These are phyloP conservation scores for Neofusicoccum sp. DNA, from an alignment of 2,329 filamentous ascomycete species.

Conservation along the genomic window DNA sequence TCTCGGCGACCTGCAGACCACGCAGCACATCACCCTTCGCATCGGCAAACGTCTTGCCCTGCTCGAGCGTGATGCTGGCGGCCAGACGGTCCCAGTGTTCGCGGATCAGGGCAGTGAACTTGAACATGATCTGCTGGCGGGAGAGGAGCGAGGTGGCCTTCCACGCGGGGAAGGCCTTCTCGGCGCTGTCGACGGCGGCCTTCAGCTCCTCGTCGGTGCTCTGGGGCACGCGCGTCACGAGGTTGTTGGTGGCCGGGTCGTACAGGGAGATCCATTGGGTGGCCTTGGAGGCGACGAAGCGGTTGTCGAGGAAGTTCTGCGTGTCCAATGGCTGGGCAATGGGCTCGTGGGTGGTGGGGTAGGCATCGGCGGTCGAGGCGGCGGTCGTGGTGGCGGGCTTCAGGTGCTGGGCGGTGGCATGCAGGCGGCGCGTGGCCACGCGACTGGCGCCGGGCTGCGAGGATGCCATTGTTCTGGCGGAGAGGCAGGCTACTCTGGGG, in stretches of 20 bases:
- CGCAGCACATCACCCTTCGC: constrained; percentile 80
- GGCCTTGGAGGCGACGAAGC: constrained; percentile 69
- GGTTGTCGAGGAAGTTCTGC: constrained; percentile 80
- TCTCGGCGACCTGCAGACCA: constrained; percentile 83
- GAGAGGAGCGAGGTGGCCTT: constrained; percentile 70
- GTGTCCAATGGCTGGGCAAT: constrained; percentile 70
- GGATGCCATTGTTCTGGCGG: constrained; percentile 43
- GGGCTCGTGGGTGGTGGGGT: constrained; percentile 72
- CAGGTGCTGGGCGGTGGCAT: constrained; percentile 59
- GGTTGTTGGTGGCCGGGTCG: constrained; percentile 83
- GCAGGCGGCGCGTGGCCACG: constrained; percentile 50
- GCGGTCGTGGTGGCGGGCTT: constrained; percentile 53
- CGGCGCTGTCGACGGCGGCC: constrained; percentile 73
- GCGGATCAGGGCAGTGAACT: constrained; percentile 75
- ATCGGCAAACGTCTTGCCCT: constrained; percentile 86
- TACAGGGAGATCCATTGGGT: constrained; percentile 76
- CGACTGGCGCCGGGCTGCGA: constrained; percentile 23
- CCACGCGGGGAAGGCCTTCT: constrained; percentile 77
- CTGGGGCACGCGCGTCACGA: constrained; percentile 81
- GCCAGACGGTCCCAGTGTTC: constrained; percentile 85
- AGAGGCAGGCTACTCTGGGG: constrained; percentile 38
- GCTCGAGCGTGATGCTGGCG: constrained; percentile 83
- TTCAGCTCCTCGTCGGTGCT: constrained; percentile 77
- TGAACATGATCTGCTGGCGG: constrained; percentile 86
- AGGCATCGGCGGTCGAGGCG: constrained; percentile 56